Percentiles rank a stretch among this genome's conserved stretches.
Evolutionary conservation across 352 stramenopile genomes (phyloP).

Genomic region (Phytopythium aichiense): DNA sequence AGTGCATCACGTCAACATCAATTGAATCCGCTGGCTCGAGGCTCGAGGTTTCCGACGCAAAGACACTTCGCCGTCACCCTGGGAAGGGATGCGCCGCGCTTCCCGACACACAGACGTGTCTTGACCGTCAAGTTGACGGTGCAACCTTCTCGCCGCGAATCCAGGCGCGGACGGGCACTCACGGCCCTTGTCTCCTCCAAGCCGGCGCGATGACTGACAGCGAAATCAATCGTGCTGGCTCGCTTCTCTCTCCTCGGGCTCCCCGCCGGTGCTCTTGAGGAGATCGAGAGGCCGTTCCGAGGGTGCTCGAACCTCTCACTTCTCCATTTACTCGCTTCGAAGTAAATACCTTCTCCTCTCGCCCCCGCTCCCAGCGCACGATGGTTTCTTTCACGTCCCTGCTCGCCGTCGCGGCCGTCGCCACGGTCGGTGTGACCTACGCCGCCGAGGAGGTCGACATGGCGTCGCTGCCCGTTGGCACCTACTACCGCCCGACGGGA

Average conservation of each 20-base stretch:
- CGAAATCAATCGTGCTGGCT: not conserved
- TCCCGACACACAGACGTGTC: not conserved
- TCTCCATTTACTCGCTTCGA: constrained; percentile 6
- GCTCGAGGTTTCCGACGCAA: not conserved
- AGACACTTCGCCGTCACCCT: not conserved
- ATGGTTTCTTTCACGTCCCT: constrained; percentile 25
- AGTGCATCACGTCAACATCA: not conserved
- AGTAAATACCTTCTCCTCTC: constrained; percentile 4
- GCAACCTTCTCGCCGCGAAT: not conserved
- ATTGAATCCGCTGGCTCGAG: not conserved
- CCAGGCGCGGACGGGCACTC: not conserved
- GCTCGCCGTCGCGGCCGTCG: constrained; percentile 1
- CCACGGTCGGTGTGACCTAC: constrained; percentile 6
- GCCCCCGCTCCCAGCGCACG: not conserved
- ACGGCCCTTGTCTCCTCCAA: not conserved
- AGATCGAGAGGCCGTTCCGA: not conserved
- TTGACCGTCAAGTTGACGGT: not conserved
- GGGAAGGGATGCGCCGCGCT: not conserved
- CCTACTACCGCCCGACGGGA: constrained; percentile 32
- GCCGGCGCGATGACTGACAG: not conserved
- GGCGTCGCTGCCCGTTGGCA: constrained; percentile 16
- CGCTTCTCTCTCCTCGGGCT: not conserved
- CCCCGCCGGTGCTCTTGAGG: too few relatives aligned
- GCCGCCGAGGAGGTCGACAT: constrained; percentile 15
- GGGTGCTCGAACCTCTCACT: not conserved